A percentile compares a stretch with the other conserved stretches of the same genome.
phyloP scores from a whole-genome alignment of 2,329 filamentous ascomycete species.

The Fusarium musae region DNA sequence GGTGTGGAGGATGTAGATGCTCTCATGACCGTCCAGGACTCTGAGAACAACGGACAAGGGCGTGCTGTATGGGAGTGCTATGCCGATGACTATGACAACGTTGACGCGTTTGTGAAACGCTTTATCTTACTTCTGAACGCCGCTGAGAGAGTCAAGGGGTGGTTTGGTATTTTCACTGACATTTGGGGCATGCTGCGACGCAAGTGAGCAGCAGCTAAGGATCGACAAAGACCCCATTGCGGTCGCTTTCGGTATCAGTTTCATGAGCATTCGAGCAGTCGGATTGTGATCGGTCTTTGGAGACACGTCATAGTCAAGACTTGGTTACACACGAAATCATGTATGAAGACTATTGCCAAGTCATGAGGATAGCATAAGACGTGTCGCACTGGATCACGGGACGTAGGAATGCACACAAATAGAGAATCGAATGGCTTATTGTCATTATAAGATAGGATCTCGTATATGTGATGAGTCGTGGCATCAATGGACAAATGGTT shows the following conservation, averaged over 20 bases:
- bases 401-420: neutral
- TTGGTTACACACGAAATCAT: neutral
- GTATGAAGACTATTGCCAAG: neutral
- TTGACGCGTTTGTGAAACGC: conserved; percentile 65
- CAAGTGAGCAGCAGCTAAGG: conserved; percentile 20
- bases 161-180: conserved; percentile 59
- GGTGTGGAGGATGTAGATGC: conserved; percentile 49
- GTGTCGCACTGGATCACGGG: neutral
- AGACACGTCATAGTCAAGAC: neutral
- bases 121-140: conserved; percentile 65
- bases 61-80: conserved; percentile 70
- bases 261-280: neutral
- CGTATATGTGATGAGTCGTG: neutral
- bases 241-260: neutral
- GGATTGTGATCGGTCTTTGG: neutral
- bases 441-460: neutral
- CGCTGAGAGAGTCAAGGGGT: conserved; percentile 61
- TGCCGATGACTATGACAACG: conserved; percentile 66
- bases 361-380: neutral
- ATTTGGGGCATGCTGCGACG: conserved; percentile 38
- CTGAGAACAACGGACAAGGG: conserved; percentile 54
- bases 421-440: neutral
- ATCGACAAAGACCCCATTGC: neutral
- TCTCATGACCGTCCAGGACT: conserved; percentile 40
- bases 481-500: neutral